Evolutionary conservation across 176 grass and related monocot genomes (phyloP).

Genomic region (Cenchrus americanus): DNA sequence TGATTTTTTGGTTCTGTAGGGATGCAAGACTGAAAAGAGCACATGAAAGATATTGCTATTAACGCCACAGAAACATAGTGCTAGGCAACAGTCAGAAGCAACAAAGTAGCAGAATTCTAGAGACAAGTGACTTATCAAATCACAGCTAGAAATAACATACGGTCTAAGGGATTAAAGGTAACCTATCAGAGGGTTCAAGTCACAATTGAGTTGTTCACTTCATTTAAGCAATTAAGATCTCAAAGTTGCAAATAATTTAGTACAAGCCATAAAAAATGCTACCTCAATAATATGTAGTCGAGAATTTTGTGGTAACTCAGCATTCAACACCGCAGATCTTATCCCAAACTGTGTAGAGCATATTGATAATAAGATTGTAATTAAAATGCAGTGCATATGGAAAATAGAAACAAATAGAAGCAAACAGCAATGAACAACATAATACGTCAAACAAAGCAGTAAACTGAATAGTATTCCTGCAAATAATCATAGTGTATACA

Average conservation of each 20-base stretch:
- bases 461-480: background rate
- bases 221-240: background rate
- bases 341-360: conserved; percentile 71
- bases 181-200: background rate
- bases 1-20: background rate
- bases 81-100: background rate
- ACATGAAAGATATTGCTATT: conserved; percentile 18
- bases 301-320: conserved; percentile 98
- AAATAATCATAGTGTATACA: conserved; percentile 12
- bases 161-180: background rate
- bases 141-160: background rate
- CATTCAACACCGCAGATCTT: conserved; percentile 92
- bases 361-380: conserved; percentile 10
- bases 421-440: conserved; percentile 22
- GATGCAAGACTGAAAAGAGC: background rate
- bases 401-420: conserved; percentile 24
- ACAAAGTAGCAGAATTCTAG: conserved; percentile 25
- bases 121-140: conserved; percentile 5
- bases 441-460: conserved; percentile 22
- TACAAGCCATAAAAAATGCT: conserved; percentile 28
- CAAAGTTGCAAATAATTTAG: conserved; percentile 25
- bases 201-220: background rate
- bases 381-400: background rate
- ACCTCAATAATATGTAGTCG: conserved; percentile 96
- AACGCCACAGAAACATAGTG: background rate